Evolutionary conservation across 495 filamentous ascomycete genomes (phyloP).

Genomic region (Annulohypoxylon maeteangense): DNA sequence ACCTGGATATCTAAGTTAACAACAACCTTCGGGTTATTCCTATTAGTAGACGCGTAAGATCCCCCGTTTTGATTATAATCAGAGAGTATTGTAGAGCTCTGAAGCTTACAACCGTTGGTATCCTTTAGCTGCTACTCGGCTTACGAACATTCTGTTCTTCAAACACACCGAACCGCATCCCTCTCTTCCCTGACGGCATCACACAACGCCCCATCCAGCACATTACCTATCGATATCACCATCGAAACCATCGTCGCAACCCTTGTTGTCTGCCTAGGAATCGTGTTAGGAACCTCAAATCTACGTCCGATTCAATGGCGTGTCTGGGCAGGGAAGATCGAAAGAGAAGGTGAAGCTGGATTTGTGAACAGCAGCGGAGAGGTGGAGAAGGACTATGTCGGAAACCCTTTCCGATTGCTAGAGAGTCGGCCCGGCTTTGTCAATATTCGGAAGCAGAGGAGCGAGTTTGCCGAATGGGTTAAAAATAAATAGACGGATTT

Average conservation of each 20-base stretch:
- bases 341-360: constrained; percentile 75
- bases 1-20: constrained; percentile 72
- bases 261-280: constrained; percentile 71
- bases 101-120: constrained; percentile 12
- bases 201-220: constrained; percentile 32
- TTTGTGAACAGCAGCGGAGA: constrained; percentile 77
- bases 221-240: constrained; percentile 79
- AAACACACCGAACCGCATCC: constrained; percentile 64
- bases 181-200: constrained; percentile 58
- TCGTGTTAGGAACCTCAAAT: constrained; percentile 75
- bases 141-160: constrained; percentile 80
- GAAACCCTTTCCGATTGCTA: constrained; percentile 61
- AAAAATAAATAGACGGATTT: constrained; percentile 45
- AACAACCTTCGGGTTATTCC: constrained; percentile 71
- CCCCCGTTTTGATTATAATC: not conserved
- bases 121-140: constrained; percentile 80
- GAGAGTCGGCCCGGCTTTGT: constrained; percentile 61
- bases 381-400: constrained; percentile 60
- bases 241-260: constrained; percentile 81
- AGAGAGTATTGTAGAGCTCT: not conserved
- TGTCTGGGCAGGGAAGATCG: constrained; percentile 84
- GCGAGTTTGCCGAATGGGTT: constrained; percentile 81
- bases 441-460: constrained; percentile 72
- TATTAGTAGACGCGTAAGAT: constrained; percentile 79
- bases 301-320: constrained; percentile 83